Base-by-base conservation (phyloP, 2,329 filamentous ascomycete genomes). In the Atkinsonella hypoxylon region DNA sequence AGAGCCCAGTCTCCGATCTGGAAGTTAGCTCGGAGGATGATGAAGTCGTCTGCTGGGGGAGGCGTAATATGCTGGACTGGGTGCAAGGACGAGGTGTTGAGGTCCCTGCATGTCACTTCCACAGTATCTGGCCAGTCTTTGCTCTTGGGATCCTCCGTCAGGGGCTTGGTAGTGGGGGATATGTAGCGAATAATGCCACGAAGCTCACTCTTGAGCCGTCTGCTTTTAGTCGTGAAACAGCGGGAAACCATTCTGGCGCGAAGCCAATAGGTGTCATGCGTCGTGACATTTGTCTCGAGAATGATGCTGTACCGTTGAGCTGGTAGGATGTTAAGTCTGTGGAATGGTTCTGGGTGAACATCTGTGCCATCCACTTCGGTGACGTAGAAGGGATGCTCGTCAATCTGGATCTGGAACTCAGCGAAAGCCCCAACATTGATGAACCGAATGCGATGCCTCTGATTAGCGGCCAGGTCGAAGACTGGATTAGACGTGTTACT, bases 271-370 rank as follows among this genome's bases (percentile, higher is more conserved):
- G 78, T 69, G 15, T 74, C 63, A 5, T 64, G 61, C 0, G 70
- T 69, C 2, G 74, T 72, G 46, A 77, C 75, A 59, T 82, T 81
- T 6, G 82, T 73, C 1, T 77, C 76, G 1, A 89, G 59, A 0
- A 88, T 64, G 13, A 84, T 72, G 58, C 82, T 85, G 58, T 87
- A 88, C 13, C 85, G 75, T 60, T 89, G 85, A 0, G 83, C 84
- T 1, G 83, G 82, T 8, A 81, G 75, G 20, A 89, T 69, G 53
- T 85, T 82, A 49, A 89, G 65, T 54, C 79, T 76, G 34, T 77
- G 72, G 7, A 81, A 75, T 1, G 77, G 69, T 4, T 70, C 67
- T 0, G 84, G 81, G 51, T 80, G 72, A 1, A 86, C 77, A 36
- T 79, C 77, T 1, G 82, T 79, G 15, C 84, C 85, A 59, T 89